These are phyloP conservation scores for Graphiopsis chlorocephala DNA, from an alignment of 2,329 filamentous ascomycete species.

Conservation along the genomic window DNA sequence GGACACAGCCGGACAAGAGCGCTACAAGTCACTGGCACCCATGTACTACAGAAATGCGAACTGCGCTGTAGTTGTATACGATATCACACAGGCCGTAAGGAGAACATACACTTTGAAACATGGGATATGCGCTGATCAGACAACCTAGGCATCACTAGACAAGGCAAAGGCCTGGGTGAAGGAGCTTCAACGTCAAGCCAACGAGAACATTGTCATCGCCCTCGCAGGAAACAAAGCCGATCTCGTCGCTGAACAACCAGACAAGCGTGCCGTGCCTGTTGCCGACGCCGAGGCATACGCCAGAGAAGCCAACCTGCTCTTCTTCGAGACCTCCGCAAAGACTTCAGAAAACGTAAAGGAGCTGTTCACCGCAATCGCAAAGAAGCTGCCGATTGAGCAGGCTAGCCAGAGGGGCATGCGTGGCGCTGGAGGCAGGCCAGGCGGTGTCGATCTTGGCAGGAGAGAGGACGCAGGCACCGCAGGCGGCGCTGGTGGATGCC, in stretches of 20 bases:
- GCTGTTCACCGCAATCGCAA: slow-evolving; percentile 94
- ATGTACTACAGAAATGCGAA: slow-evolving; percentile 99
- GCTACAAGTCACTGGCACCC: slow-evolving; percentile 96
- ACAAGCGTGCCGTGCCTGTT: slow-evolving; percentile 87
- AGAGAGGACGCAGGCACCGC: slow-evolving; percentile 60
- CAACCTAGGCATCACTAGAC: slow-evolving; percentile 79
- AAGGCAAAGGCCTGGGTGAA: slow-evolving; percentile 99
- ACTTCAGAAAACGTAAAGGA: slow-evolving; percentile 94
- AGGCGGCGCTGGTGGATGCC: slow-evolving; percentile 58
- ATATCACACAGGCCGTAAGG: slow-evolving; percentile 96
- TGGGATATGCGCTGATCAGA: slow-evolving; percentile 23
- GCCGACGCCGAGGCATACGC: slow-evolving; percentile 95
- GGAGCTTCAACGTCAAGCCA: slow-evolving; percentile 96
- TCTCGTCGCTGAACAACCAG: slow-evolving; percentile 87
- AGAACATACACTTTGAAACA: not conserved
- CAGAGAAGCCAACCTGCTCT: slow-evolving; percentile 85
- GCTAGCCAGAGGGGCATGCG: slow-evolving; percentile 85
- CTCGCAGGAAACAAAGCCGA: slow-evolving; percentile 97
- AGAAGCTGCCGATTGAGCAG: slow-evolving; percentile 95
- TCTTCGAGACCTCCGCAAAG: slow-evolving; percentile 98
- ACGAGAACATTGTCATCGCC: slow-evolving; percentile 99
- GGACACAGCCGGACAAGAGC: slow-evolving; percentile 97
- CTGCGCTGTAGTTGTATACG: slow-evolving; percentile 98
- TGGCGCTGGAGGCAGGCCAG: slow-evolving; percentile 53
- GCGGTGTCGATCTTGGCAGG: slow-evolving; percentile 66